Evolutionary conservation across 1,139 yeast genomes (phyloP), one percentile per base, ranked within the genome.

Genomic region (Pichia sp.): DNA sequence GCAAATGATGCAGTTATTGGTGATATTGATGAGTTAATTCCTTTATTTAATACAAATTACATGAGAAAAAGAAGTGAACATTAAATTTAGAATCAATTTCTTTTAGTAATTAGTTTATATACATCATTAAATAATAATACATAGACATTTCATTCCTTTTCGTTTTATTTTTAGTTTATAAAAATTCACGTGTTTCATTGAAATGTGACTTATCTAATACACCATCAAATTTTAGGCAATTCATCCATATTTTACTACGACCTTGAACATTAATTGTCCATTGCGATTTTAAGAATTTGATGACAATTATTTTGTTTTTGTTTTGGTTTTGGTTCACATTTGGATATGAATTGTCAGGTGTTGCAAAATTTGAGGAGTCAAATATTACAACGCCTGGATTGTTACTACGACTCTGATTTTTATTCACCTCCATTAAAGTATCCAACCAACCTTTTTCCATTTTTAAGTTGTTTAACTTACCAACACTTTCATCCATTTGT

Each of bases 21-120:
- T 30, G 56, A 55, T 36, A 74, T 64, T 48, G 63, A 54, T 1
- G 82, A 80, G 16, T 66, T 79, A 46, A 79, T 79, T 54, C 86
- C 92, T 16, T 72, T 87, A 57, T 85, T 83, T 64, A 73, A 74
- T 46, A 72, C 80, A 36, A 74, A 77, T 51, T 74, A 80, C 40
- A 72, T 88, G 57, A 81, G 95, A 61, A 88, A 88, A 68, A 81
- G 95, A 65, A 85, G 94, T 54, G 96, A 87, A 62, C 88, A 85
- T 59, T 77, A 49, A 35, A 15, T 20, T 7, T 36, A 22, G 16
- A 35, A 7, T n/a, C n/a, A n/a, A n/a, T 30, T 30, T 35, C 22
- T 20, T 20, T 20, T 13, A 20, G 38, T 35, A 35, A n/a, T n/a
- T n/a, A n/a, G n/a, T n/a, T n/a, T n/a, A n/a, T n/a, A n/a, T n/a